Conservation (phyloP, 352 stramenopile species). For the Phytophthora pistaciae region DNA sequence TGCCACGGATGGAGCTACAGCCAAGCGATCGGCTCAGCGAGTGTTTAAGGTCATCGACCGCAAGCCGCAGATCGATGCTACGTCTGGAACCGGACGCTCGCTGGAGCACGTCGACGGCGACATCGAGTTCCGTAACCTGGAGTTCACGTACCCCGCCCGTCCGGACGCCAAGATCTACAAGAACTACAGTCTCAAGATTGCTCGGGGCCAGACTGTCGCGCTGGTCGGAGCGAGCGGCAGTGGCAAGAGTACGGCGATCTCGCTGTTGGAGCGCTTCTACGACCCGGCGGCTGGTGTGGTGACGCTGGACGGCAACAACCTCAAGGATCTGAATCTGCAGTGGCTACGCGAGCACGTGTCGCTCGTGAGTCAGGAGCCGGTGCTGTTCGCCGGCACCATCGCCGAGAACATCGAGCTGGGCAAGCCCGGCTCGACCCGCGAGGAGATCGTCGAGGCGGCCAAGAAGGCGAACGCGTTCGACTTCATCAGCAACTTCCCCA, state of each 20-base stretch:
- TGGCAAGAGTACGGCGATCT: constrained; percentile 48
- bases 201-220: constrained; percentile 43
- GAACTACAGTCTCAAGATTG: constrained; percentile 45
- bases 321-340: constrained; percentile 45
- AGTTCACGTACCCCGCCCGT: constrained; percentile 44
- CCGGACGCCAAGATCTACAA: constrained; percentile 51
- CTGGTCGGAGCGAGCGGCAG: constrained; percentile 45
- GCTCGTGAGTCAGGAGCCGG: constrained; percentile 46
- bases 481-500: constrained; percentile 45
- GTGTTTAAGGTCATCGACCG: constrained; percentile 51
- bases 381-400: constrained; percentile 47
- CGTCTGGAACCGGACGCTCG: constrained; percentile 26
- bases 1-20: constrained; percentile 40
- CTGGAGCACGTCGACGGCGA: constrained; percentile 38
- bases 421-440: constrained; percentile 40
- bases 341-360: constrained; percentile 46
- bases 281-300: constrained; percentile 40
- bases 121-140: constrained; percentile 44
- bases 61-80: constrained; percentile 42
- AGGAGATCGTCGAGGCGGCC: constrained; percentile 44
- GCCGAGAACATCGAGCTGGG: constrained; percentile 47
- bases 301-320: constrained; percentile 36
- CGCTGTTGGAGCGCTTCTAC: constrained; percentile 45
- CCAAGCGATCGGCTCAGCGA: constrained; percentile 39
- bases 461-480: constrained; percentile 51